A percentile compares a stretch with the other conserved stretches of the same genome.
Conservation (phyloP, 148 eudicot genomes). For the Diospyros kaki region DNA sequence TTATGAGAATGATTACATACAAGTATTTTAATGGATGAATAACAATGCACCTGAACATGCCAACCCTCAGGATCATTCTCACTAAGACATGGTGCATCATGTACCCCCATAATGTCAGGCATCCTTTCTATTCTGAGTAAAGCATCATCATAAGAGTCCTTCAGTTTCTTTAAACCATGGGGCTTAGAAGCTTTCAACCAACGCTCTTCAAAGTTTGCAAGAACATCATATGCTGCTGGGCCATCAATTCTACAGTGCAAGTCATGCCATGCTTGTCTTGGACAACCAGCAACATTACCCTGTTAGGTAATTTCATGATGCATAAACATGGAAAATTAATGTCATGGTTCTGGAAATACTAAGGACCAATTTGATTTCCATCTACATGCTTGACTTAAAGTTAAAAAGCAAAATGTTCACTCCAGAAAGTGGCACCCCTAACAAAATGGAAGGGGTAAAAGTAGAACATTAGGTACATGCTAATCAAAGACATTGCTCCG, state of each 20-base stretch:
- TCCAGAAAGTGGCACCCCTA: too few relatives aligned
- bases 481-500: not conserved
- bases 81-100: slow-evolving; percentile 50
- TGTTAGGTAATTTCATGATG: slow-evolving; percentile 22
- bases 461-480: not conserved
- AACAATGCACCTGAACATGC: slow-evolving; percentile 77
- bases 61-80: slow-evolving; percentile 74
- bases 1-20: too few relatives aligned
- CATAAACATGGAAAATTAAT: not conserved
- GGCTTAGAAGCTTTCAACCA: slow-evolving; percentile 87
- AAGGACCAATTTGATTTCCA: not conserved
- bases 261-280: slow-evolving; percentile 99
- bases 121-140: slow-evolving; percentile 70
- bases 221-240: slow-evolving; percentile 95
- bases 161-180: slow-evolving; percentile 65
- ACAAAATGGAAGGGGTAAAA: too few relatives aligned
- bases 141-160: slow-evolving; percentile 66
- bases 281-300: slow-evolving; percentile 75
- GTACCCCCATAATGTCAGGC: slow-evolving; percentile 58
- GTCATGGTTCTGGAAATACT: not conserved
- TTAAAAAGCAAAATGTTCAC: too few relatives aligned
- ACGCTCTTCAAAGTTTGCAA: slow-evolving; percentile 82
- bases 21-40: not conserved
- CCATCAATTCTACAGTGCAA: slow-evolving; percentile 92
- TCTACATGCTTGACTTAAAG: not conserved